Percentiles rank a stretch among this genome's conserved stretches.
Evolutionary conservation across 1,139 yeast species (phyloP).

Genomic region (Geotrichum macrosporum): DNA sequence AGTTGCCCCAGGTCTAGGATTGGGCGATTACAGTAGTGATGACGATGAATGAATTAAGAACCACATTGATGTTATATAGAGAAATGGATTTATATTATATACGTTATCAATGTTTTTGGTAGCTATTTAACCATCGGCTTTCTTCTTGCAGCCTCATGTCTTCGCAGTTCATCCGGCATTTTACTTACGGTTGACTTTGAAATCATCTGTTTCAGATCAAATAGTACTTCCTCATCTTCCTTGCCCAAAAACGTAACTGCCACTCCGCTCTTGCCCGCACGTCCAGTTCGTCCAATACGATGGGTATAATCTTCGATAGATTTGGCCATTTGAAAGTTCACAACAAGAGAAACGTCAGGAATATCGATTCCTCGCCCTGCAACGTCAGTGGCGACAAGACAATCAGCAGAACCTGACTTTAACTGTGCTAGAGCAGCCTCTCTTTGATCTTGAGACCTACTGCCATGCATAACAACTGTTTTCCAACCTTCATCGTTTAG

Average conservation of each 20-base stretch:
- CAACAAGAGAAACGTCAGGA: slow-evolving; percentile 74
- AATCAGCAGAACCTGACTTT: slow-evolving; percentile 54
- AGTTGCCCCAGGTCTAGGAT: slow-evolving; percentile 10
- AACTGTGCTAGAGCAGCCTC: slow-evolving; percentile 70
- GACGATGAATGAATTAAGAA: no score
- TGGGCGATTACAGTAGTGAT: slow-evolving; percentile 17
- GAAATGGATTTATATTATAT: no score
- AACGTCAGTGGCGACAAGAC: slow-evolving; percentile 87
- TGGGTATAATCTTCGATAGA: slow-evolving; percentile 82
- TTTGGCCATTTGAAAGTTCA: slow-evolving; percentile 80
- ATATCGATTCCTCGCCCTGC: slow-evolving; percentile 97
- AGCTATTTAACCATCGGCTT: slow-evolving; percentile 13
- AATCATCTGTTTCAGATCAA: slow-evolving; percentile 51
- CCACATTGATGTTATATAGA: no score
- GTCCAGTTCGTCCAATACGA: slow-evolving; percentile 92
- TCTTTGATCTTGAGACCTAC: slow-evolving; percentile 80
- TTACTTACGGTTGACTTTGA: slow-evolving; percentile 46
- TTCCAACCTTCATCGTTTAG: slow-evolving; percentile 46
- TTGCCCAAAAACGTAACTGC: slow-evolving; percentile 66
- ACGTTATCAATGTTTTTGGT: neutral
- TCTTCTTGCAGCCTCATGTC: slow-evolving; percentile 29
- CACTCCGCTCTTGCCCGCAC: slow-evolving; percentile 80
- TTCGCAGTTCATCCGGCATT: slow-evolving; percentile 51
- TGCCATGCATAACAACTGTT: slow-evolving; percentile 74
- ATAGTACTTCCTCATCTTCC: slow-evolving; percentile 52